Conservation (phyloP, 2,329 filamentous ascomycete genomes). For the Fusarium heterosporum region DNA sequence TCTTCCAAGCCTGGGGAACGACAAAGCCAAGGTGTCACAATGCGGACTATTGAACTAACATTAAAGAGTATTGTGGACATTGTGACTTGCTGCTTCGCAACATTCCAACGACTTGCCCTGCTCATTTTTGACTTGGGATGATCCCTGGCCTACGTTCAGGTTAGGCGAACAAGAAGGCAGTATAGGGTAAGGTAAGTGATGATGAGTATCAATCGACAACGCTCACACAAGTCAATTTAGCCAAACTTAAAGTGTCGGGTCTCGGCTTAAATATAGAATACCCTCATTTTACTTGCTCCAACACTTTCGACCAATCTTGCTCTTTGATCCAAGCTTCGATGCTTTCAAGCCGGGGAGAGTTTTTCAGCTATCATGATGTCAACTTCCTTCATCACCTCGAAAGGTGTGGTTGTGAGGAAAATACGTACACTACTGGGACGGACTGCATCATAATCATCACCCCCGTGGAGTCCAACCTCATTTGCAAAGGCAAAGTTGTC, state of each 20-base stretch:
- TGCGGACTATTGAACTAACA: neutral
- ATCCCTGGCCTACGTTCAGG: neutral
- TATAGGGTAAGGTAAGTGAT: too few species aligned
- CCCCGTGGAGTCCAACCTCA: constrained; percentile 6
- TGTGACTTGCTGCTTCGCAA: neutral
- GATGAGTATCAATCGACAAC: too few species aligned
- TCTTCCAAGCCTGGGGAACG: neutral
- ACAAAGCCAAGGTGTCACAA: neutral
- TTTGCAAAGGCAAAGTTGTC: constrained; percentile 12
- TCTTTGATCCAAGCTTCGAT: constrained; percentile 6
- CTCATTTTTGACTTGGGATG: neutral
- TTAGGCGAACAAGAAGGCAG: too few species aligned
- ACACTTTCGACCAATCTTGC: neutral
- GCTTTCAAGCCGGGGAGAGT: neutral
- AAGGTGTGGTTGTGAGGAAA: neutral
- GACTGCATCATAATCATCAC: neutral
- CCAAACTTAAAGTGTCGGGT: too few species aligned
- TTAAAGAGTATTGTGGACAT: neutral
- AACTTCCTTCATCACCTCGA: neutral
- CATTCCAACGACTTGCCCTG: neutral
- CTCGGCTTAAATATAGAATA: too few species aligned
- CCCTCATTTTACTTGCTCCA: neutral
- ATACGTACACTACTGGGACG: neutral
- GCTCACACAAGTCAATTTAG: too few species aligned
- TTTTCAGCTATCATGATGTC: neutral